phyloP scores from a whole-genome alignment of 192 early-diverging fungal species.

The Nowakowskiella sp. region DNA sequence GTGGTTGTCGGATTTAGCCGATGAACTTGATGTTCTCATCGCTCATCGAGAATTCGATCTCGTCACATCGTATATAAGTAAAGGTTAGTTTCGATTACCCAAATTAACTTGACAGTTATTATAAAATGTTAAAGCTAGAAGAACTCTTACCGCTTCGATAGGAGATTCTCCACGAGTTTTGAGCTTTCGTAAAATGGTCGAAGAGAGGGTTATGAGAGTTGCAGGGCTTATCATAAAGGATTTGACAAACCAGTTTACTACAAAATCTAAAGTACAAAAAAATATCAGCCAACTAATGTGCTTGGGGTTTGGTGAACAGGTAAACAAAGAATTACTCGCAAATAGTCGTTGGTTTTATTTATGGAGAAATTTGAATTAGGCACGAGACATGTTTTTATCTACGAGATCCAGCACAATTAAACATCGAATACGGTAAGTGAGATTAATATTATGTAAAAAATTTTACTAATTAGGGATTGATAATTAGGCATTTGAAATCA shows the following conservation, averaged over 20 bases:
- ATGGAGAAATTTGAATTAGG: conserved; percentile 35
- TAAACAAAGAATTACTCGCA: conserved; percentile 9
- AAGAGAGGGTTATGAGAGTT: conserved; percentile 37
- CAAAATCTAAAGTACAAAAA: conserved; percentile 68
- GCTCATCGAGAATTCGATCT: conserved; percentile 82
- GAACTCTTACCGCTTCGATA: conserved; percentile 1
- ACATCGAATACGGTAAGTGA: conserved; percentile 55
- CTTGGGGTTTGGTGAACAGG: conserved; percentile 65
- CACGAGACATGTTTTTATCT: conserved; percentile 77
- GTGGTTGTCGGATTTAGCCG: conserved; percentile 69
- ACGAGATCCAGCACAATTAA: conserved; percentile 70
- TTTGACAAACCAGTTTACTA: conserved; percentile 70
- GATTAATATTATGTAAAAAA: too few relatives aligned
- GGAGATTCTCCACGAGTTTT: conserved; percentile 28
- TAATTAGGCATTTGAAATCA: conserved; percentile 71
- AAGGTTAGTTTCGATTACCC: conserved; percentile 33
- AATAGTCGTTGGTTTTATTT: neutral
- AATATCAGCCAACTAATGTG: conserved; percentile 73
- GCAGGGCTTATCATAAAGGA: conserved; percentile 53
- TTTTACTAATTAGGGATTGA: too few relatives aligned
- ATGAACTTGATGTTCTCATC: conserved; percentile 88
- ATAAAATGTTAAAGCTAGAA: conserved; percentile 5
- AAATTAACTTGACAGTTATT: neutral
- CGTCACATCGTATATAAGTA: conserved; percentile 65
- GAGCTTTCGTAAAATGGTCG: conserved; percentile 19